phyloP scores from a whole-genome alignment of 2,329 filamentous ascomycete species.

The Nemania sp. region DNA sequence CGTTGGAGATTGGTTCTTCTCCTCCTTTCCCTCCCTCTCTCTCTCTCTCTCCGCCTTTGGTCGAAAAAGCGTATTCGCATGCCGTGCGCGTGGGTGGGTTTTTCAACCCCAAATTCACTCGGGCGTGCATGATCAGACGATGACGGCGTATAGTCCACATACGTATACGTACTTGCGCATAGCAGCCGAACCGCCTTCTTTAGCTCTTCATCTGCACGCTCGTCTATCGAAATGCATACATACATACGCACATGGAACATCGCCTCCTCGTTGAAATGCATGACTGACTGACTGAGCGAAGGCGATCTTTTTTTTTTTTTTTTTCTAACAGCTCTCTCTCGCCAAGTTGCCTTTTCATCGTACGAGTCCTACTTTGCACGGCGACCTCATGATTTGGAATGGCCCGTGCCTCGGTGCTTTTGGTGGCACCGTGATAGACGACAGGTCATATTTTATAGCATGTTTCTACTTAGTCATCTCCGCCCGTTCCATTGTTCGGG shows the following conservation, averaged over 20 bases:
- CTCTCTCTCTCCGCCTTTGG: conserved; percentile 13
- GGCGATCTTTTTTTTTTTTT: not conserved
- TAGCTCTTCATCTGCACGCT: not conserved
- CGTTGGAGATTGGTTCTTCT: no score
- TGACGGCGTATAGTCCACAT: not conserved
- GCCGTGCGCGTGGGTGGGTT: not conserved
- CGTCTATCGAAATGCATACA: not conserved
- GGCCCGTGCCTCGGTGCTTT: not conserved
- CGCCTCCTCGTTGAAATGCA: not conserved
- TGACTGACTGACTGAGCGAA: not conserved
- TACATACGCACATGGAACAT: not conserved
- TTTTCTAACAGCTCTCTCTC: conserved; percentile 1
- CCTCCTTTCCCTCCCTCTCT: no score
- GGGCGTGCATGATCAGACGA: conserved; percentile 21
- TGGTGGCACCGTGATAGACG: conserved; percentile 19
- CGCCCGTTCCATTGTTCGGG: conserved; percentile 41
- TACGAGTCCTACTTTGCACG: conserved; percentile 20
- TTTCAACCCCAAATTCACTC: conserved; percentile 16
- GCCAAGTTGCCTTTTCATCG: conserved; percentile 12
- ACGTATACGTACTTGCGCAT: not conserved
- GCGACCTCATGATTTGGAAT: conserved; percentile 25
- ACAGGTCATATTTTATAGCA: conserved; percentile 35
- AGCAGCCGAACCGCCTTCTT: conserved; percentile 3
- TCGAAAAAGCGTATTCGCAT: conserved; percentile 25
- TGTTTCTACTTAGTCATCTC: conserved; percentile 29